phyloP scores from a whole-genome alignment of 2,329 filamentous ascomycete genomes.

The Xylaria polymorpha region DNA sequence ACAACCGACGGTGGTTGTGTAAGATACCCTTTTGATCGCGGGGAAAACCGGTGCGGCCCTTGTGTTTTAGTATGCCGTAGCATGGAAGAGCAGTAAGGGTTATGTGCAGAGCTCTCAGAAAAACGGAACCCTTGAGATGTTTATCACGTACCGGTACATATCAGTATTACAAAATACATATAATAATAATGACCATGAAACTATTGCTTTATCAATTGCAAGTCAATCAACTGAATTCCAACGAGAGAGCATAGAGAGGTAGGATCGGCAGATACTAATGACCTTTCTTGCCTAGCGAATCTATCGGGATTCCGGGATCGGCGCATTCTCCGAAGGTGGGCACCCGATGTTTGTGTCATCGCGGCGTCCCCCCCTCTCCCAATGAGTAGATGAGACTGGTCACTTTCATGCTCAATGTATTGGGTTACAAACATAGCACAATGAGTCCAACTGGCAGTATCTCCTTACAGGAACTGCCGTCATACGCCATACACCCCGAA shows the following conservation, averaged over 20 bases:
- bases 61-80: background rate
- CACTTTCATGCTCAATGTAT: background rate
- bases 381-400: background rate
- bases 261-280: slow-evolving; percentile 11
- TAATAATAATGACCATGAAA: background rate
- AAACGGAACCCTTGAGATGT: background rate
- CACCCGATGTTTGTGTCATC: slow-evolving; percentile 8
- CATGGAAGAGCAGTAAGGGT: background rate
- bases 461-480: slow-evolving; percentile 25
- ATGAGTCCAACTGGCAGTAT: slow-evolving; percentile 34
- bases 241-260: background rate
- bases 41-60: background rate
- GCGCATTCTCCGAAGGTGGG: slow-evolving; percentile 19
- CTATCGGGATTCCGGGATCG: slow-evolving; percentile 30
- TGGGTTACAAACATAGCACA: background rate
- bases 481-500: background rate
- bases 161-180: background rate
- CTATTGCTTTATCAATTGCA: background rate
- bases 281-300: background rate
- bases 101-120: background rate
- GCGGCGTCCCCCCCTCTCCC: slow-evolving; percentile 2
- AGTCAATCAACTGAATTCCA: background rate
- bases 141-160: background rate
- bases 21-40: slow-evolving; percentile 14
- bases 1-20: background rate